These are phyloP conservation scores for Quillaja saponaria DNA, from an alignment of 306 rosid species.

Conservation along the genomic window DNA sequence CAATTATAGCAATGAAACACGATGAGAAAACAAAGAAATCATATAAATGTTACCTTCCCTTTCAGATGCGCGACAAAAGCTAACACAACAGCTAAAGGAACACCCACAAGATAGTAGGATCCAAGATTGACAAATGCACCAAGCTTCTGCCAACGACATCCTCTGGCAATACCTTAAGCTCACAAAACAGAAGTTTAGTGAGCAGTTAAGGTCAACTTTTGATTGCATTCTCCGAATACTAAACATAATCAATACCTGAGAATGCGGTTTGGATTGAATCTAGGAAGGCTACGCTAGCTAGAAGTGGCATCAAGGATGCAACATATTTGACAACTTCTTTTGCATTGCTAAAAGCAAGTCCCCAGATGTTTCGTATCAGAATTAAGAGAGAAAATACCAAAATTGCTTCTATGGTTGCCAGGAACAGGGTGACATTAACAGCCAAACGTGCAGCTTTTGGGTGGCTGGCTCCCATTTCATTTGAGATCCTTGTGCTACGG, in stretches of 20 bases:
- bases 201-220: no score
- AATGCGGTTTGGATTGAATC: slow-evolving; percentile 55
- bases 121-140: slow-evolving; percentile 43
- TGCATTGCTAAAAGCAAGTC: slow-evolving; percentile 46
- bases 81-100: slow-evolving; percentile 34
- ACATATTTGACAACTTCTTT: slow-evolving; percentile 42
- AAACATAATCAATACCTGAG: no score
- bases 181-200: no score
- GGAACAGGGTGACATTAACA: slow-evolving; percentile 36
- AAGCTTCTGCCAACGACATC: slow-evolving; percentile 40
- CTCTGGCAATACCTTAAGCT: slow-evolving; percentile 32
- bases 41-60: slow-evolving; percentile 22
- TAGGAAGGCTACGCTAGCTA: slow-evolving; percentile 43
- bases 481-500: slow-evolving; percentile 50
- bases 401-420: slow-evolving; percentile 38
- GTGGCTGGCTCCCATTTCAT: slow-evolving; percentile 52
- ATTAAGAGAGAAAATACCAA: slow-evolving; percentile 37
- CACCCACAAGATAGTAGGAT: slow-evolving; percentile 37
- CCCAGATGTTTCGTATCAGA: slow-evolving; percentile 48
- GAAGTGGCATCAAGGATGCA: slow-evolving; percentile 51
- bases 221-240: no score
- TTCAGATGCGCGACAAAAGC: slow-evolving; percentile 34
- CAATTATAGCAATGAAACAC: no score
- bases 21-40: no score
- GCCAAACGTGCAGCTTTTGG: slow-evolving; percentile 46